Evolutionary conservation across 768 basidiomycete genomes (phyloP).

Genomic region (Pisolithus marmoratus): DNA sequence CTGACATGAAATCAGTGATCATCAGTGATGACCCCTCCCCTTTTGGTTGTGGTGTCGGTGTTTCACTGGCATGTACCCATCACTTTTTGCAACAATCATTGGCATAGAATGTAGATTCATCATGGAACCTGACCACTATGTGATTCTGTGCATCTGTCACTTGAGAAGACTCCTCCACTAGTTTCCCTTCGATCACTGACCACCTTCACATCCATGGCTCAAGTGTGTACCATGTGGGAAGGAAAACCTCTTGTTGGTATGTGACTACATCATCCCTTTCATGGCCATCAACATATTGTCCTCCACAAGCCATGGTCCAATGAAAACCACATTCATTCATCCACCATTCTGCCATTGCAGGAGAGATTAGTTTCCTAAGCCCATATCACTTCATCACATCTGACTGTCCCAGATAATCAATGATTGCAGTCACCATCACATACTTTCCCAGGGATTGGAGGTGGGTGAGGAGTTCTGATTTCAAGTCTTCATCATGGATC

Average conservation of each 20-base stretch:
- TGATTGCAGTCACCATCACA: slow-evolving; percentile 18
- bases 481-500: slow-evolving; percentile 29
- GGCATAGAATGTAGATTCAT: too few relatives aligned
- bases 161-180: too few relatives aligned
- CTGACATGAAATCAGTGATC: too few relatives aligned
- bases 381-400: slow-evolving; percentile 6
- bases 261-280: slow-evolving; percentile 26
- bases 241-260: slow-evolving; percentile 17
- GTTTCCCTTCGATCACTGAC: slow-evolving; percentile 26
- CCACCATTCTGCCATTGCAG: slow-evolving; percentile 34
- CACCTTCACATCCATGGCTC: slow-evolving; percentile 16
- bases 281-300: slow-evolving; percentile 29
- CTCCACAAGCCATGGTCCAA: slow-evolving; percentile 15
- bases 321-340: slow-evolving; percentile 22
- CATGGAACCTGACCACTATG: too few relatives aligned
- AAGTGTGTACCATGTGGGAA: slow-evolving; percentile 13
- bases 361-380: slow-evolving; percentile 13
- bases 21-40: too few relatives aligned
- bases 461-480: slow-evolving; percentile 17
- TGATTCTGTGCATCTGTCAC: too few relatives aligned
- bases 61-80: too few relatives aligned
- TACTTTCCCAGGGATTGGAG: slow-evolving; percentile 14
- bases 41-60: too few relatives aligned
- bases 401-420: slow-evolving; percentile 8
- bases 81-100: too few relatives aligned